A percentile compares a stretch with the other conserved stretches of the same genome.
phyloP scores from a whole-genome alignment of 2,329 filamentous ascomycete genomes.

The Xylariaceae sp. region DNA sequence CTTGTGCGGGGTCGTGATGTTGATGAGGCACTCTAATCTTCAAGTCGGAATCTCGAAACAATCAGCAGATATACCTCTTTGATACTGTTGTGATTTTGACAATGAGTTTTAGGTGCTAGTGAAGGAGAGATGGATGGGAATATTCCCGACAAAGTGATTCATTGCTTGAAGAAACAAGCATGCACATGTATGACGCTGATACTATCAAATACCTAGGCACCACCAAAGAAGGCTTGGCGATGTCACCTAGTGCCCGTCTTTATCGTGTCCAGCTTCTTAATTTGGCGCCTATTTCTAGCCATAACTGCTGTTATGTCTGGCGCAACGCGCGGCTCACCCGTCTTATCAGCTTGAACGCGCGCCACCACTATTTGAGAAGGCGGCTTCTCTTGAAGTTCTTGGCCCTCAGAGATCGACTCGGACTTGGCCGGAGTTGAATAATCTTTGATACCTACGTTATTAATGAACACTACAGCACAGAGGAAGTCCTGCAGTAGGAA shows the following conservation, averaged over 20 bases:
- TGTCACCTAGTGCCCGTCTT: constrained; percentile 12
- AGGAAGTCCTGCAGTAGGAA: too few relatives aligned
- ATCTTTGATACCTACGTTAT: not conserved
- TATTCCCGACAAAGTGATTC: too few relatives aligned
- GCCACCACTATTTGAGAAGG: constrained; percentile 22
- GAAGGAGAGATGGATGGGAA: not conserved
- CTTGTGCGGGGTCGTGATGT: constrained; percentile 9
- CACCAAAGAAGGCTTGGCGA: constrained; percentile 25
- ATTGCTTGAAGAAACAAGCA: too few relatives aligned
- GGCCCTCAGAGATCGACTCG: constrained; percentile 16
- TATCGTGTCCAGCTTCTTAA: constrained; percentile 20
- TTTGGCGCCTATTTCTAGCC: constrained; percentile 7
- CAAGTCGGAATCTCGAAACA: not conserved
- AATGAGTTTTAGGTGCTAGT: not conserved
- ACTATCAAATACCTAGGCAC: constrained; percentile 11
- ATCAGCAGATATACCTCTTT: not conserved
- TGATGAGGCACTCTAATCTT: not conserved
- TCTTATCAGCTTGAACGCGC: constrained; percentile 4
- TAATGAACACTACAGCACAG: too few relatives aligned
- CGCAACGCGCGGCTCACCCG: constrained; percentile 1
- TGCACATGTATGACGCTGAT: constrained; percentile 11
- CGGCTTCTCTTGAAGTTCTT: constrained; percentile 6
- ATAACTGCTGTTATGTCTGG: constrained; percentile 1
- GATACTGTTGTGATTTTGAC: not conserved
- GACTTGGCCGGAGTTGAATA: not conserved